phyloP scores from a whole-genome alignment of 495 filamentous ascomycete genomes.

The Aspergillus saccharolyticus region DNA sequence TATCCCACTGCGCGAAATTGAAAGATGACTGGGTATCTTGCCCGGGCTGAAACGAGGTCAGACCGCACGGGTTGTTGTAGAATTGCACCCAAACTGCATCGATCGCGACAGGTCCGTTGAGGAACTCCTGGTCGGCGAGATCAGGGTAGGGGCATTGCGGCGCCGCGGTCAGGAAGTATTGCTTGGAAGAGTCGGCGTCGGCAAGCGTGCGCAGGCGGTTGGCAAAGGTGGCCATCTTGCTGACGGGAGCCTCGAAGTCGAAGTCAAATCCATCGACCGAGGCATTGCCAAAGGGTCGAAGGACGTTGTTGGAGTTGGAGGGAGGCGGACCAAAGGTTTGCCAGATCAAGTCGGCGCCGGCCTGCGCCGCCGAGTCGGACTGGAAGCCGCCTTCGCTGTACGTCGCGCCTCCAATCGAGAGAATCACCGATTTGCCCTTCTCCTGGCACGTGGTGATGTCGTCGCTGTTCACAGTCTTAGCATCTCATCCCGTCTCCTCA shows the following conservation, averaged over 20 bases:
- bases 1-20: conserved; percentile 68
- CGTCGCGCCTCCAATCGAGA: conserved; percentile 62
- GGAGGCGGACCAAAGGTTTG: conserved; percentile 57
- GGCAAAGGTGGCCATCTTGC: conserved; percentile 52
- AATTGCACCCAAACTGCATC: conserved; percentile 70
- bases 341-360: conserved; percentile 60
- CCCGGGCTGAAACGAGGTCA: conserved; percentile 46
- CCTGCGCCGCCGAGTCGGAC: conserved; percentile 44
- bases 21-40: conserved; percentile 49
- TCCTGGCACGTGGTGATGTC: conserved; percentile 64
- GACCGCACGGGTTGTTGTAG: conserved; percentile 71
- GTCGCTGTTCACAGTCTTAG: conserved; percentile 22
- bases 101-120: conserved; percentile 48
- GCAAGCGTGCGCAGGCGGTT: conserved; percentile 50
- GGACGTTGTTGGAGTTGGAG: conserved; percentile 14
- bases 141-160: conserved; percentile 68
- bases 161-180: conserved; percentile 58
- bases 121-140: conserved; percentile 50
- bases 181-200: conserved; percentile 44
- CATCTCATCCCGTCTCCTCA: not conserved
- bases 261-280: conserved; percentile 70
- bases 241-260: conserved; percentile 51
- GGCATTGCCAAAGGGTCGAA: conserved; percentile 60
- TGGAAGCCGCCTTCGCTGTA: conserved; percentile 60
- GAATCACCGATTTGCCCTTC: conserved; percentile 58